A percentile compares a stretch with the other conserved stretches of the same genome.
Conservation (phyloP, 1,284 basidiomycete species). For the Boletus sp. region DNA sequence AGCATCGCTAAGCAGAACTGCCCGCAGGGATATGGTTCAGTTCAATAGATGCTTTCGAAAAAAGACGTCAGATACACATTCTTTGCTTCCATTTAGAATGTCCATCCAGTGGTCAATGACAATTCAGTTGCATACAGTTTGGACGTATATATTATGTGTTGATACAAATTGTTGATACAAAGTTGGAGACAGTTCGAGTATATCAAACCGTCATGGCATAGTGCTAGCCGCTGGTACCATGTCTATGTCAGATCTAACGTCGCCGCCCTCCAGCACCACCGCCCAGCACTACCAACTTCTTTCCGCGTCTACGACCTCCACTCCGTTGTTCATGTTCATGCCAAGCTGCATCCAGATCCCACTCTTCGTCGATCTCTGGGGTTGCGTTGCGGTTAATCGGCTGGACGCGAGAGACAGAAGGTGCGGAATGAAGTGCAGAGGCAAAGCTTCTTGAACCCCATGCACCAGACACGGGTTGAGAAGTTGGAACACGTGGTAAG, state of each 20-base stretch:
- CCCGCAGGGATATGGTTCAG: constrained; percentile 58
- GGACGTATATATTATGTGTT: constrained; percentile 15
- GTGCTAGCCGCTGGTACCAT: neutral
- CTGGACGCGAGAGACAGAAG: constrained; percentile 16
- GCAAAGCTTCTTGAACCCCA: constrained; percentile 81
- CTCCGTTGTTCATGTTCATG: constrained; percentile 68
- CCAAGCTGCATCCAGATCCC: constrained; percentile 79
- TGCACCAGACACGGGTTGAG: constrained; percentile 46
- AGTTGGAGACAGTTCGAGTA: constrained; percentile 2
- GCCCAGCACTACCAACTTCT: constrained; percentile 66
- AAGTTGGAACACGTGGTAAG: constrained; percentile 24
- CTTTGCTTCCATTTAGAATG: neutral
- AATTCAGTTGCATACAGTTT: no score
- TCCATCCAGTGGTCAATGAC: no score
- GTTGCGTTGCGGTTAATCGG: constrained; percentile 23
- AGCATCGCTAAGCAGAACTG: constrained; percentile 59
- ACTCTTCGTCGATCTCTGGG: constrained; percentile 53
- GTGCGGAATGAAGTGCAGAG: constrained; percentile 55
- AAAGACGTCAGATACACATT: neutral
- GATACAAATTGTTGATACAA: constrained; percentile 21
- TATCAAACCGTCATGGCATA: neutral
- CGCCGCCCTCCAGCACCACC: constrained; percentile 46
- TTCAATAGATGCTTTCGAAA: constrained; percentile 40
- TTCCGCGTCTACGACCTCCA: constrained; percentile 54
- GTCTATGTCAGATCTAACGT: constrained; percentile 22